Evolutionary conservation across 2,329 filamentous ascomycete species (phyloP).

Genomic region (Ilyonectria destructans): DNA sequence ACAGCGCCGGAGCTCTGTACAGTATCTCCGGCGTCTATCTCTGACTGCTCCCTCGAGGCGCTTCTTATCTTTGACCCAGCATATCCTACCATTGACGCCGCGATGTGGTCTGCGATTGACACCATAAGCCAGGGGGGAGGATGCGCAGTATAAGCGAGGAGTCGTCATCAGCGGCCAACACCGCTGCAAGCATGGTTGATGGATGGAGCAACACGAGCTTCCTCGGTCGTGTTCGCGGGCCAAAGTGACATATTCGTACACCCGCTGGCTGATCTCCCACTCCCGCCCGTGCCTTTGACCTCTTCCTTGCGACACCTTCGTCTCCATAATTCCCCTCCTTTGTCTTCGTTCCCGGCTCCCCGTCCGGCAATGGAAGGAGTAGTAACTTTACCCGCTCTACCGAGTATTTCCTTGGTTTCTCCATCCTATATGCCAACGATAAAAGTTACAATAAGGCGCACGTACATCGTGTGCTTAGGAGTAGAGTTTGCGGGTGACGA

Average conservation of each 20-base stretch:
- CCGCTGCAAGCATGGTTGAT: conserved; percentile 16
- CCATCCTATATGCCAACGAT: no score
- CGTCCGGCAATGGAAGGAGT: not conserved
- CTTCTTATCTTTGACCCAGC: conserved; percentile 10
- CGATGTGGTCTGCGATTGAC: conserved; percentile 1
- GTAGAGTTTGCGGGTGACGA: no score
- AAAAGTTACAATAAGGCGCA: no score
- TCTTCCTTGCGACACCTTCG: not conserved
- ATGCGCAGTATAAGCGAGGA: conserved; percentile 9
- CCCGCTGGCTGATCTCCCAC: not conserved
- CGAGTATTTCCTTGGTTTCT: not conserved
- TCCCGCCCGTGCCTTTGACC: not conserved
- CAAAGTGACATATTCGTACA: not conserved
- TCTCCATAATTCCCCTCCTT: not conserved
- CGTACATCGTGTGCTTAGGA: no score
- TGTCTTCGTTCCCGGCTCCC: not conserved
- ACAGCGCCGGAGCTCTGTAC: conserved; percentile 2
- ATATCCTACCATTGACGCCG: not conserved
- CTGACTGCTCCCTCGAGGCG: not conserved
- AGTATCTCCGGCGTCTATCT: not conserved
- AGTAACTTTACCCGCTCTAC: not conserved
- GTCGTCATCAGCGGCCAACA: conserved; percentile 29
- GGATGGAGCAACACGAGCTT: conserved; percentile 19
- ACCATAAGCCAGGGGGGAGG: conserved; percentile 12
- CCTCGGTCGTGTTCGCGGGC: conserved; percentile 9